Base-by-base conservation (phyloP, 2,329 filamentous ascomycete species). In the Biscogniauxia marginata region DNA sequence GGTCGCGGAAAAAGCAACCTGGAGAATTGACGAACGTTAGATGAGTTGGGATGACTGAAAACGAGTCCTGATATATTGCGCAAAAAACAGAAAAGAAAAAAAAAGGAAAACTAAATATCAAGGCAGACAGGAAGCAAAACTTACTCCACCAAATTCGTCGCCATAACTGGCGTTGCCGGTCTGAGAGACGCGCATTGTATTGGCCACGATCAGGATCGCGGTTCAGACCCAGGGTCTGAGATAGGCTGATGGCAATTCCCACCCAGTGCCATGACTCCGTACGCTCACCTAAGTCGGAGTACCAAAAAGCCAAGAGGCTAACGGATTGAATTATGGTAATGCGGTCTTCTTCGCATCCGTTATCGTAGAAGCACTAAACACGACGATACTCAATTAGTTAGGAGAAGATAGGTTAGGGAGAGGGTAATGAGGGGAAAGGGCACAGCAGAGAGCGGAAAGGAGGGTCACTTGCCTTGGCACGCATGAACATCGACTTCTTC, bases 121-220 rank as follows among this genome's bases (percentile, higher is more conserved):
- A 25, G 21, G 21, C 19, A 11, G 13, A 25, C 47, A 22, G 20
- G 16, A 52, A 13, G 22, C n/a, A 47, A 11, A 21, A 49, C 55
- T 44, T 51, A 39, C 66, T 71, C 73, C 73, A 75, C 74, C 74
- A 77, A 19, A 76, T 66, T 9, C 72, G 71, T 21, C 73, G 68
- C 72, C 73, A 74, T 8, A 75, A 56, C 51, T 67, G 25, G 59
- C 62, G 50, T 44, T 55, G 55, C 19, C 55, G 49, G 21, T 55
- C 46, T 30, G 55, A 54, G 21, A 60, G 49, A 20, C 55, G 52
- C 6, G 44, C 46, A 47, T 60, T 60, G 49, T 54, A 57, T 39
- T 56, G 54, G 16, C 51, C 51, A 22, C 51, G 25, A 49, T 57
- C 54, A 20, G 55, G 55, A 23, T 60, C 55, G 18, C 58, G 58